Percentiles rank a stretch among this genome's conserved stretches.
Conservation (phyloP, 306 rosid species). For the Acacia melanoxylon region DNA sequence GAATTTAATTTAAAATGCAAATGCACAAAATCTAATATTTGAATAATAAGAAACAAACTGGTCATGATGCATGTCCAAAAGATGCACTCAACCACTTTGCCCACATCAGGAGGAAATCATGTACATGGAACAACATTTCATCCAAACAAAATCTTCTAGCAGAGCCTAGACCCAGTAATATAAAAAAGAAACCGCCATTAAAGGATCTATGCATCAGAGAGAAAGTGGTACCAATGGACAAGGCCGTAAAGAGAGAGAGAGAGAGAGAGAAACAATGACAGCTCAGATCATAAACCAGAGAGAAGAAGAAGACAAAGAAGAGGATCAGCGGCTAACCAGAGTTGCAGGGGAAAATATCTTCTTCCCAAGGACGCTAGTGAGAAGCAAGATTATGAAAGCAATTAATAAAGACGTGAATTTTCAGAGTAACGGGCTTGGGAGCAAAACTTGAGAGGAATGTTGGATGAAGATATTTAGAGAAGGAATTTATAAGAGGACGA, state of each 20-base stretch:
- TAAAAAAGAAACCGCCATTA: neutral
- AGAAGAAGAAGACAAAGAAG: conserved; percentile 9
- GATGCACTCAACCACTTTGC: conserved; percentile 23
- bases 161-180: neutral
- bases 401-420: neutral
- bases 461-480: conserved; percentile 41
- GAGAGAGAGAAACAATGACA: conserved; percentile 20
- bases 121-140: neutral
- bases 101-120: conserved; percentile 9
- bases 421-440: neutral
- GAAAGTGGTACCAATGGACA: conserved; percentile 26
- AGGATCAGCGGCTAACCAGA: conserved; percentile 23
- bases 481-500: neutral
- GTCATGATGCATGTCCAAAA: conserved; percentile 12
- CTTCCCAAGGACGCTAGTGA: conserved; percentile 14
- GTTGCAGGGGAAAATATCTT: conserved; percentile 32
- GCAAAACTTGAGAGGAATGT: neutral
- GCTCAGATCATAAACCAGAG: conserved; percentile 12
- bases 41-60: neutral
- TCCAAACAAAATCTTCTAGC: neutral
- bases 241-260: neutral
- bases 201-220: neutral
- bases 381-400: conserved; percentile 16
- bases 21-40: neutral
- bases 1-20: neutral